Evolutionary conservation across 2,329 filamentous ascomycete genomes (phyloP).

Genomic region (Pestalotiopsis sp.): DNA sequence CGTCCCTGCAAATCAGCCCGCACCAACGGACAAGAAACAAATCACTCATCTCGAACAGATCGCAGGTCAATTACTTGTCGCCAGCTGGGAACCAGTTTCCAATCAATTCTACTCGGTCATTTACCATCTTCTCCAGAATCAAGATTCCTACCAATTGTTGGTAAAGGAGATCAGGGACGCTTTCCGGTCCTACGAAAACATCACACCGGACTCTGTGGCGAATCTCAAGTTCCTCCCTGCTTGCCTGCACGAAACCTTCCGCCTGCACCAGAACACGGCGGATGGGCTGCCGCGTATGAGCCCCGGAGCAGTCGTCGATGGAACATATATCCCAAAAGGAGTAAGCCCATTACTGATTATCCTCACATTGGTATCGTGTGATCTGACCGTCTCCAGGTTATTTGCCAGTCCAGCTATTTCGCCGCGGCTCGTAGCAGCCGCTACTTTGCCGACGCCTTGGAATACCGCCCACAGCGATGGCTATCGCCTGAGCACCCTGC

Average conservation of each 20-base stretch:
- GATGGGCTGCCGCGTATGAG: slow-evolving; percentile 21
- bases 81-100: slow-evolving; percentile 18
- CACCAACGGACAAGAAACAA: slow-evolving; percentile 8
- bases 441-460: slow-evolving; percentile 13
- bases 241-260: slow-evolving; percentile 35
- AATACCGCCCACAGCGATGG: slow-evolving; percentile 19
- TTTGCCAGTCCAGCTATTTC: slow-evolving; percentile 1
- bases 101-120: slow-evolving; percentile 18
- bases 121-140: slow-evolving; percentile 26
- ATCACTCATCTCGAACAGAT: slow-evolving; percentile 17
- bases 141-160: slow-evolving; percentile 25
- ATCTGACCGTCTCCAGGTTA: not conserved
- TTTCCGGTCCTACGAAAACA: slow-evolving; percentile 31
- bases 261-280: slow-evolving; percentile 33
- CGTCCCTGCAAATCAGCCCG: slow-evolving; percentile 13
- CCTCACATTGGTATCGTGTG: not conserved
- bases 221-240: slow-evolving; percentile 36
- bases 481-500: not conserved
- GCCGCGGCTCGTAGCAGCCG: slow-evolving; percentile 1
- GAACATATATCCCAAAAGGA: slow-evolving; percentile 24
- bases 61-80: slow-evolving; percentile 20
- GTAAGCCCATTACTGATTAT: slow-evolving; percentile 15
- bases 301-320: slow-evolving; percentile 24
- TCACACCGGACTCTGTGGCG: slow-evolving; percentile 24
- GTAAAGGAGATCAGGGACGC: slow-evolving; percentile 32